Evolutionary conservation across 441 rosid genomes (phyloP), one percentile per base, ranked within the genome.

Genomic region (Lagerstroemia fauriei): DNA sequence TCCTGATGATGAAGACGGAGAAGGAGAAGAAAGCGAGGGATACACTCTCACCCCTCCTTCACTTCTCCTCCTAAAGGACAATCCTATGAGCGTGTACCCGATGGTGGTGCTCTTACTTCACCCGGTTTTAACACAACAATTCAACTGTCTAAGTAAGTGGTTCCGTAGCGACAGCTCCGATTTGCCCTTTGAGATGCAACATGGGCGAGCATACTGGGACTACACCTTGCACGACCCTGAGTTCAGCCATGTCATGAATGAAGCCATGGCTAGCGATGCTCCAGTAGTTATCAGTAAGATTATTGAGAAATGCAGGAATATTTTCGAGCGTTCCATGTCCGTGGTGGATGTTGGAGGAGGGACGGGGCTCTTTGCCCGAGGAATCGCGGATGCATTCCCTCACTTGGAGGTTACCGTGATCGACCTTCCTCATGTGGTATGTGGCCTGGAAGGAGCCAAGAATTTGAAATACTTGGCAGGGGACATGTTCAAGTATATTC

Each of bases 371-470:
- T 17, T 86, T 75, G 82, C 83, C 4, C 84, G 69, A 75, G 88
- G 80, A 61, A 59, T 72, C 0, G 85, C 79, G 17, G 38, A 24
- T 51, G 82, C 79, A 1, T 84, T 85, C 65, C 86, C 88, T 0
- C 27, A 76, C 57, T 75, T 91, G 80, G 79, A 82, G 31, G 86
- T 87, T 83, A 82, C 76, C 1, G 90, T 85, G 6, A 65, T 88
- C n/a, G 91, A 91, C 72, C 88, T 88, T 24, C 90, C 90, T 9
- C 88, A 87, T 70, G 92, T 86, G 32, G 88, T 89, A 51, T 82
- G 69, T 9, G 66, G 81, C 44, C 66, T 87, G 81, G 31, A 81
- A n/a, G 88, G 66, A 7, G 69, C 63, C 1, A 68, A 68, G 20
- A 91, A 85, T 80, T 41, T 88, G 80, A 89, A 87, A 34, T 86